These are phyloP conservation scores for Kwoniella dejecticola DNA, from an alignment of 768 basidiomycete genomes.

Conservation along the genomic window DNA sequence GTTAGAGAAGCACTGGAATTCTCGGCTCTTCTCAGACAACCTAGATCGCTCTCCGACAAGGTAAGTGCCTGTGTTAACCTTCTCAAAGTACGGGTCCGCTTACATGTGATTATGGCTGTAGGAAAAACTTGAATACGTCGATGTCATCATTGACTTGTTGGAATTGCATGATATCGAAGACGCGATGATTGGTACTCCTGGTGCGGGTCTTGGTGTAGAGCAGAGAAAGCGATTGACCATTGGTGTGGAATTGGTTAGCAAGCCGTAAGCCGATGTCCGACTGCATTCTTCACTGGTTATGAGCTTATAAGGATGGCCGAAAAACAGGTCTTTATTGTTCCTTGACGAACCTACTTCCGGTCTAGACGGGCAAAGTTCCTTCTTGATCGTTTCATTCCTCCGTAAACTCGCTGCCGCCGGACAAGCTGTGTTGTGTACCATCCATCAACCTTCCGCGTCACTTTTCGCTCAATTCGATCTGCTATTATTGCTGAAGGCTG, in stretches of 20 bases:
- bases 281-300: neutral
- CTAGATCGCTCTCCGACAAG: conserved; percentile 32
- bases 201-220: conserved; percentile 47
- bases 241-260: conserved; percentile 52
- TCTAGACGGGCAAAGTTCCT: conserved; percentile 57
- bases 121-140: conserved; percentile 58
- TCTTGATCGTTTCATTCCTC: conserved; percentile 65
- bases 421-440: conserved; percentile 85
- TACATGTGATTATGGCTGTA: too few relatives aligned
- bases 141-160: conserved; percentile 55
- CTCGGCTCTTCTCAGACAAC: conserved; percentile 57
- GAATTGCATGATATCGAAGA: conserved; percentile 65
- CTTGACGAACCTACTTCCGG: conserved; percentile 87
- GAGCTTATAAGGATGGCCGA: too few relatives aligned
- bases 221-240: conserved; percentile 51
- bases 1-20: conserved; percentile 58
- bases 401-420: conserved; percentile 73
- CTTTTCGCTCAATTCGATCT: conserved; percentile 78
- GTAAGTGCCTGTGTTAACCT: neutral
- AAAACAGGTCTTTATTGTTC: conserved; percentile 69
- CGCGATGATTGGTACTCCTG: conserved; percentile 66
- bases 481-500: conserved; percentile 70
- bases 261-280: conserved; percentile 37
- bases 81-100: too few relatives aligned
- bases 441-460: conserved; percentile 61